Percentiles rank a stretch among this genome's conserved stretches.
These are phyloP conservation scores for Aureobasidium uvarum DNA, from an alignment of 2,329 filamentous ascomycete species.

Conservation along the genomic window DNA sequence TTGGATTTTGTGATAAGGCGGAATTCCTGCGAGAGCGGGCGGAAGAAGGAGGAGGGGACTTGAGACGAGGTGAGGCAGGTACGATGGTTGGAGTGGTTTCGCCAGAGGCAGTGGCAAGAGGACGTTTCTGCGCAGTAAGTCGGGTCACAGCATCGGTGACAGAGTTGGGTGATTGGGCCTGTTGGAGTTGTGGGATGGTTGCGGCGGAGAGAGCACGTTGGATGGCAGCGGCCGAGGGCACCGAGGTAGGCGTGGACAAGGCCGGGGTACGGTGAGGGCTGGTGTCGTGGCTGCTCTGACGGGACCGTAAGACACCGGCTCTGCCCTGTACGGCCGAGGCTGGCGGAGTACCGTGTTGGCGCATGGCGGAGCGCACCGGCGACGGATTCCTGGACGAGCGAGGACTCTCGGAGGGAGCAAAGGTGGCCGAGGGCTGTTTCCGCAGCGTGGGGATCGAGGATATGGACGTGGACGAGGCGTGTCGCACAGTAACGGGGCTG, in stretches of 20 bases:
- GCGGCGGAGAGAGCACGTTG: constrained; percentile 67
- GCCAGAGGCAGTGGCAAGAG: constrained; percentile 48
- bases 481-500: constrained; percentile 29
- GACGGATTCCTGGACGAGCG: constrained; percentile 50
- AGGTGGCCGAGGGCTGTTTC: constrained; percentile 35
- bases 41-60: constrained; percentile 66
- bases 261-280: constrained; percentile 43
- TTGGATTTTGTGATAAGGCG: constrained; percentile 40
- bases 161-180: constrained; percentile 40
- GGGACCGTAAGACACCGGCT: constrained; percentile 39
- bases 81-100: constrained; percentile 60
- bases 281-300: constrained; percentile 48
- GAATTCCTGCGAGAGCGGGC: constrained; percentile 48
- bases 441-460: constrained; percentile 29
- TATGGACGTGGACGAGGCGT: constrained; percentile 25
- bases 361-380: constrained; percentile 39
- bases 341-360: constrained; percentile 34
- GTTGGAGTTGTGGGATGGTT: constrained; percentile 62
- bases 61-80: constrained; percentile 73
- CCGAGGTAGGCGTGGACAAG: constrained; percentile 39
- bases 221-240: constrained; percentile 61
- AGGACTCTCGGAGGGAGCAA: constrained; percentile 43
- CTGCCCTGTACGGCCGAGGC: constrained; percentile 14
- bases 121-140: constrained; percentile 62
- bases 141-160: constrained; percentile 61